A percentile compares a stretch with the other conserved stretches of the same genome.
Conservation (phyloP, 1,284 basidiomycete species). For the Porogramme epimiltina region DNA sequence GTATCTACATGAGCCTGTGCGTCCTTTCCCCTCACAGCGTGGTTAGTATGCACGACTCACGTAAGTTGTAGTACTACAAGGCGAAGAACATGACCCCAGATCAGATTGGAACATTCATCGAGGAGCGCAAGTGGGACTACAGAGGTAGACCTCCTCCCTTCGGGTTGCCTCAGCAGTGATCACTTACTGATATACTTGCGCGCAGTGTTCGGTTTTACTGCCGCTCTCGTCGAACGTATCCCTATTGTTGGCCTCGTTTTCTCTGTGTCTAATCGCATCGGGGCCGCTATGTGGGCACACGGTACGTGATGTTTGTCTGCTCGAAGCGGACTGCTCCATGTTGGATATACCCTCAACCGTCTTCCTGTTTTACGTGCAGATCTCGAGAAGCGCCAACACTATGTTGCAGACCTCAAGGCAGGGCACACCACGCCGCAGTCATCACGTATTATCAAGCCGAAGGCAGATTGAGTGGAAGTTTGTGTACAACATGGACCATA, state of each 20-base stretch:
- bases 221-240: conserved; percentile 75
- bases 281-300: conserved; percentile 90
- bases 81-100: conserved; percentile 76
- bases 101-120: conserved; percentile 75
- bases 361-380: too few species aligned
- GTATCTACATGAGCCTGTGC: conserved; percentile 68
- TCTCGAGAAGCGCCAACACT: conserved; percentile 80
- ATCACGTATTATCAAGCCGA: not conserved
- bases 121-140: conserved; percentile 88
- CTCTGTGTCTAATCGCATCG: conserved; percentile 82
- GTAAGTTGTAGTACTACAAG: conserved; percentile 66
- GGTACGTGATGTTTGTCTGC: conserved; percentile 43
- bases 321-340: not conserved
- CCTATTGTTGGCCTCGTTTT: conserved; percentile 81
- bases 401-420: conserved; percentile 41
- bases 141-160: conserved; percentile 50
- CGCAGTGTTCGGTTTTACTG: conserved; percentile 83
- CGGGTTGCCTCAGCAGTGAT: too few species aligned
- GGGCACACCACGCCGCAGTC: not conserved
- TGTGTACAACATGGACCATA: not conserved
- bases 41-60: not conserved
- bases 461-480: not conserved
- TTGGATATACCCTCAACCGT: too few species aligned
- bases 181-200: too few species aligned
- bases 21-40: conserved; percentile 18